These are phyloP conservation scores for Petunia hybrid DNA, from an alignment of 305 asterid genomes.

Conservation along the genomic window DNA sequence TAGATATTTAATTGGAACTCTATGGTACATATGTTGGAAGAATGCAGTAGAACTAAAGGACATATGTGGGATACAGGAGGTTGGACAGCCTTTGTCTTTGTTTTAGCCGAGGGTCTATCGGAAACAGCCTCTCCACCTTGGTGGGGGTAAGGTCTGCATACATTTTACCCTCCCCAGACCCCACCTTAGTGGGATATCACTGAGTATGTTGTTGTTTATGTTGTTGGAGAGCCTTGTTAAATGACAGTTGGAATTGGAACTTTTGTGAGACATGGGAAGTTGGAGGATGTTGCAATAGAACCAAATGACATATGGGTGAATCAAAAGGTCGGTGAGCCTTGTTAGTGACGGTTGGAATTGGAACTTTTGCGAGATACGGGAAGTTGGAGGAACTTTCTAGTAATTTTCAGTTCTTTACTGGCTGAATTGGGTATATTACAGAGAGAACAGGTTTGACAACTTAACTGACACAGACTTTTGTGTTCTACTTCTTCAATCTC, in stretches of 20 bases:
- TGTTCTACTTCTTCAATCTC: constrained; percentile 10
- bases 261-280: neutral
- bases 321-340: neutral
- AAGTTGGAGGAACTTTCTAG: constrained; percentile 8
- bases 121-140: too few relatives aligned
- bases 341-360: neutral
- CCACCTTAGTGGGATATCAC: too few relatives aligned
- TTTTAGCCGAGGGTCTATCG: too few relatives aligned
- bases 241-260: constrained; percentile 10
- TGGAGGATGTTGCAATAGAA: neutral
- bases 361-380: constrained; percentile 7
- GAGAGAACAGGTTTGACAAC: constrained; percentile 9
- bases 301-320: neutral
- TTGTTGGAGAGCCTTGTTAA: neutral
- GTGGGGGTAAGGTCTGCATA: too few relatives aligned
- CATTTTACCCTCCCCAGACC: too few relatives aligned
- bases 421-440: neutral
- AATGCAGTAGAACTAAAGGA: constrained; percentile 17
- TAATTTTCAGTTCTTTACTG: constrained; percentile 19
- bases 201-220: too few relatives aligned
- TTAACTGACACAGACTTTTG: neutral
- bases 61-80: neutral
- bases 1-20: constrained; percentile 1
- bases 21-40: neutral
- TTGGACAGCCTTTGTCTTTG: neutral